A percentile compares a stretch with the other conserved stretches of the same genome.
Conservation (phyloP, 257 asterid species). For the Rauvolfia tetraphylla region DNA sequence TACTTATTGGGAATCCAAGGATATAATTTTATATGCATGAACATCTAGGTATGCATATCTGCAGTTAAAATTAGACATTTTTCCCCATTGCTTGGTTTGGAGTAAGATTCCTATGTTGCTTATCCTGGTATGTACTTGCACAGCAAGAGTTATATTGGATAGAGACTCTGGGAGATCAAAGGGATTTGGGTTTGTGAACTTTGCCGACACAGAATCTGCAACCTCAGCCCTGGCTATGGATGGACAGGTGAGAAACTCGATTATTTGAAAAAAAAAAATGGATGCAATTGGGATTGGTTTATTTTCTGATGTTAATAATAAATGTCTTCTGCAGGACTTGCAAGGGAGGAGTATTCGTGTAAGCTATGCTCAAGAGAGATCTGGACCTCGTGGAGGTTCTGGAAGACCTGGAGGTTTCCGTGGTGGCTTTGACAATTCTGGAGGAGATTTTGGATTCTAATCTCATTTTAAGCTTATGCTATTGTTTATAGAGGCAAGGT, state of each 20-base stretch:
- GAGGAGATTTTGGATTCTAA: conserved; percentile 36
- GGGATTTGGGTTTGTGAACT: conserved; percentile 85
- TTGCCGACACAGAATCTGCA: conserved; percentile 46
- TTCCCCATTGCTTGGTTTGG: background rate
- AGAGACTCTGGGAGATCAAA: conserved; percentile 75
- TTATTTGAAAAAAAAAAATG: background rate
- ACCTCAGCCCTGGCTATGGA: conserved; percentile 74
- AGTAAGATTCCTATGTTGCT: background rate
- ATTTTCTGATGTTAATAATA: background rate
- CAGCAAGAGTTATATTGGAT: conserved; percentile 72
- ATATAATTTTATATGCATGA: too few relatives aligned
- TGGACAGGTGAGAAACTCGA: conserved; percentile 55
- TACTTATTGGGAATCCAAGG: background rate
- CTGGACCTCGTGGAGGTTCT: conserved; percentile 27
- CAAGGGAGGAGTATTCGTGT: conserved; percentile 75
- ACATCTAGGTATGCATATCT: background rate
- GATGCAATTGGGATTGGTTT: background rate
- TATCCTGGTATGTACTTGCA: background rate
- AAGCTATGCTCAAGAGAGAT: conserved; percentile 54
- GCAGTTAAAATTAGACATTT: background rate
- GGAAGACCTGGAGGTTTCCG: conserved; percentile 18
- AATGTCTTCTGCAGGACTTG: conserved; percentile 31
- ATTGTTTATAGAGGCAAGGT: conserved; percentile 23
- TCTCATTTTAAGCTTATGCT: background rate
- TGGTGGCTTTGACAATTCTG: conserved; percentile 34